A percentile compares a stretch with the other conserved stretches of the same genome.
phyloP scores from a whole-genome alignment of 2,329 filamentous ascomycete genomes.

The Penicillium expansum region DNA sequence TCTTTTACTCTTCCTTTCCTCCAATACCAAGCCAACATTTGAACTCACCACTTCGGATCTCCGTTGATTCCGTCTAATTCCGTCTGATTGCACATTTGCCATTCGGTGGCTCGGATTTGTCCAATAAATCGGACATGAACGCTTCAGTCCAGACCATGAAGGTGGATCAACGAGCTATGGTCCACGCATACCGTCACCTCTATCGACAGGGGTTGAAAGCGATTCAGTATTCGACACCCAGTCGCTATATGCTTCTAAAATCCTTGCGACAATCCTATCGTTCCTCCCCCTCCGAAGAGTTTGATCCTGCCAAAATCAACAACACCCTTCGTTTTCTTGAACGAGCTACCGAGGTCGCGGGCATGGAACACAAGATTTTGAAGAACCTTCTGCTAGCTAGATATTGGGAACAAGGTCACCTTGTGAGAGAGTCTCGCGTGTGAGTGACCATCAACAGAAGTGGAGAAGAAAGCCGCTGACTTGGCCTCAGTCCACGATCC shows the following conservation, averaged over 20 bases:
- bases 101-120: not conserved
- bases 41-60: not conserved
- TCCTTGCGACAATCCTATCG: slow-evolving; percentile 45
- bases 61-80: not conserved
- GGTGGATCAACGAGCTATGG: slow-evolving; percentile 33
- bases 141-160: slow-evolving; percentile 8
- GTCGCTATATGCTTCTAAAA: slow-evolving; percentile 53
- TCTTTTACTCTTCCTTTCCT: slow-evolving; percentile 1
- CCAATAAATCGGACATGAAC: slow-evolving; percentile 7
- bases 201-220: slow-evolving; percentile 54
- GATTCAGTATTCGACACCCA: slow-evolving; percentile 57
- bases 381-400: slow-evolving; percentile 45
- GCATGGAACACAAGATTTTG: slow-evolving; percentile 49
- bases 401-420: slow-evolving; percentile 42
- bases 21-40: slow-evolving; percentile 1
- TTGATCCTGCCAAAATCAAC: slow-evolving; percentile 40
- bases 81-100: not conserved
- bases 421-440: slow-evolving; percentile 32
- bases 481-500: slow-evolving; percentile 28
- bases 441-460: slow-evolving; percentile 23
- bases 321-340: slow-evolving; percentile 49
- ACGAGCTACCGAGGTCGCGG: slow-evolving; percentile 38
- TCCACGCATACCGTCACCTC: slow-evolving; percentile 57
- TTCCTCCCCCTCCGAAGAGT: slow-evolving; percentile 34
- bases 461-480: slow-evolving; percentile 21